phyloP scores from a whole-genome alignment of 768 basidiomycete genomes.

The Podaxis carcinomalis region DNA sequence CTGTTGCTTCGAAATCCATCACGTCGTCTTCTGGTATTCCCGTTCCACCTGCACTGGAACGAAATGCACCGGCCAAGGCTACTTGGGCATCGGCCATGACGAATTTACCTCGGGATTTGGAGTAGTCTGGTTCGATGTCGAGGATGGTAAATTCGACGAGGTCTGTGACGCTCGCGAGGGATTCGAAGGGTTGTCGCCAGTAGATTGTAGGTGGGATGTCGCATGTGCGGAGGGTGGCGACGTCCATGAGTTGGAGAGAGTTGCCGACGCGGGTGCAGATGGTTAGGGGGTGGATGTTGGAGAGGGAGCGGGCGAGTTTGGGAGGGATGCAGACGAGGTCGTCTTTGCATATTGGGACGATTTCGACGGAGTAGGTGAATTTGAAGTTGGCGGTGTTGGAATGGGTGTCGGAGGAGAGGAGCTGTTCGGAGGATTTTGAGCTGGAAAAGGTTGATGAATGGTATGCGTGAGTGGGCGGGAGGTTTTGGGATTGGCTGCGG shows the following conservation, averaged over 20 bases:
- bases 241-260: conserved; percentile 88
- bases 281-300: conserved; percentile 86
- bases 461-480: neutral
- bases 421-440: conserved; percentile 90
- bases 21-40: conserved; percentile 42
- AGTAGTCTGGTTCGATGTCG: conserved; percentile 81
- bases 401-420: conserved; percentile 91
- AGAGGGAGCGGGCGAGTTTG: conserved; percentile 76
- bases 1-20: conserved; percentile 61
- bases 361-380: conserved; percentile 96
- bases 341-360: conserved; percentile 95
- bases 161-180: conserved; percentile 78
- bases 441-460: conserved; percentile 31
- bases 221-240: conserved; percentile 75
- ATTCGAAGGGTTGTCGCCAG: conserved; percentile 90
- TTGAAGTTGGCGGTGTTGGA: conserved; percentile 93
- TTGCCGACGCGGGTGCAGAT: conserved; percentile 91
- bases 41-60: conserved; percentile 33
- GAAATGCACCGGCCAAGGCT: conserved; percentile 76
- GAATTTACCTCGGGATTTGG: conserved; percentile 62
- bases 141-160: conserved; percentile 94
- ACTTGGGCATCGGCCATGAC: conserved; percentile 85
- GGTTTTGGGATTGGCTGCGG: neutral
- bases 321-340: conserved; percentile 88
- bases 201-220: conserved; percentile 78